Evolutionary conservation across 768 basidiomycete genomes (phyloP).

Genomic region (Lactarius sanguifluus): DNA sequence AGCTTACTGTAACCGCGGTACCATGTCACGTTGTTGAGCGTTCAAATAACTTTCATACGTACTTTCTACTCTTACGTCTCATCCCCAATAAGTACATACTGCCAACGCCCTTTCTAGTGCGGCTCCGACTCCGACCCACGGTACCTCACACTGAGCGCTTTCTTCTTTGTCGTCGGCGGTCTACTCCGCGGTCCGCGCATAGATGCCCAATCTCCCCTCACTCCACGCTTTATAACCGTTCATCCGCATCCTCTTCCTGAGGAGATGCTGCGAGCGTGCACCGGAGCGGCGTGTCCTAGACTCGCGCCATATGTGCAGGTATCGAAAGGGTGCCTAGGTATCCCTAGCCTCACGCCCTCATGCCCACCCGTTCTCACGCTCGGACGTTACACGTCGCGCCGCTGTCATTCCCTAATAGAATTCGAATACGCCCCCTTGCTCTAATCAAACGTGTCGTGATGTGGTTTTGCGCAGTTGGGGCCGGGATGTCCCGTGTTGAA

Average conservation of each 20-base stretch:
- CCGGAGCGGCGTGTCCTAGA: background rate
- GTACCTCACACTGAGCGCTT: constrained; percentile 13
- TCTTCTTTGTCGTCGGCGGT: constrained; percentile 6
- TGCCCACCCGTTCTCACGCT: constrained; percentile 11
- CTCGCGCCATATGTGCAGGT: background rate
- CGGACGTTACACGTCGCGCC: constrained; percentile 14
- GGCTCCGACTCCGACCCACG: constrained; percentile 9
- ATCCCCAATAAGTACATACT: constrained; percentile 2
- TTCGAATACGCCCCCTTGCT: constrained; percentile 7
- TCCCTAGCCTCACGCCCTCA: background rate
- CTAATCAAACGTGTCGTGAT: constrained; percentile 26
- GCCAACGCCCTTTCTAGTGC: constrained; percentile 11
- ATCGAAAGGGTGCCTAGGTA: background rate
- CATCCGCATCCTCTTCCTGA: background rate
- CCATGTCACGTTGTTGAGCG: background rate
- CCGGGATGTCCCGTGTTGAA: constrained; percentile 18
- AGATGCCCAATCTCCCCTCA: background rate
- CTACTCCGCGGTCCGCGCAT: constrained; percentile 16
- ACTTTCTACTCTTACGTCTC: constrained; percentile 16
- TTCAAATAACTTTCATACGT: constrained; percentile 2
- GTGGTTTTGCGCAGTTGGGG: constrained; percentile 17
- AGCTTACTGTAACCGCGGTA: background rate
- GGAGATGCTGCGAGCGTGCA: background rate
- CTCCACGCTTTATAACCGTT: background rate
- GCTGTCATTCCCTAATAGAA: constrained; percentile 18